Percentiles rank a stretch among this genome's conserved stretches.
These are phyloP conservation scores for Boletus sp. DNA, from an alignment of 1,284 basidiomycete genomes.

Conservation along the genomic window DNA sequence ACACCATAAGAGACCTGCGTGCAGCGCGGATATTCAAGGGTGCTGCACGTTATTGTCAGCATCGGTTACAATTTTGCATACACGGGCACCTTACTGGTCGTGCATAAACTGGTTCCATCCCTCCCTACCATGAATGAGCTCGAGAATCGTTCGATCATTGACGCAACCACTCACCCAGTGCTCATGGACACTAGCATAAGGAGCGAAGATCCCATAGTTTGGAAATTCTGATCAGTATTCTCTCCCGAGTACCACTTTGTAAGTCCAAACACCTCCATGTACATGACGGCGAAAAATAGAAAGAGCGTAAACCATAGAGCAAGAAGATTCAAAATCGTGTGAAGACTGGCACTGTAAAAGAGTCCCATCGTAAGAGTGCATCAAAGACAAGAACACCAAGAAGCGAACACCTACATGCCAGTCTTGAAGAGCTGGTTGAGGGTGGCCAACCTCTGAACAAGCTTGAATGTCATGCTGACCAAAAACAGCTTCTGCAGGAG, in stretches of 20 bases:
- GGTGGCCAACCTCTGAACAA: constrained; percentile 85
- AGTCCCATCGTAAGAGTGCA: background rate
- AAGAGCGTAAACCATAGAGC: constrained; percentile 91
- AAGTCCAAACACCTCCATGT: constrained; percentile 89
- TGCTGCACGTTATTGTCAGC: constrained; percentile 40
- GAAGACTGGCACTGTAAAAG: constrained; percentile 70
- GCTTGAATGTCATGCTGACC: constrained; percentile 89
- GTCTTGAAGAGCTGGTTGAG: constrained; percentile 98
- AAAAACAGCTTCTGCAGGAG: constrained; percentile 95
- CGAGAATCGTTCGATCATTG: background rate
- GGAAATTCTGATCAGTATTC: constrained; percentile 77
- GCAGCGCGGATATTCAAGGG: constrained; percentile 78
- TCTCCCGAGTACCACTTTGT: constrained; percentile 83
- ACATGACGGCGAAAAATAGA: constrained; percentile 88
- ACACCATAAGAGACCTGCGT: constrained; percentile 46
- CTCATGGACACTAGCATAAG: constrained; percentile 85
- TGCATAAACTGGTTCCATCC: constrained; percentile 97
- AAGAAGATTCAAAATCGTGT: constrained; percentile 83
- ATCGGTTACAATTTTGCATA: background rate
- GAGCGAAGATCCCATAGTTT: constrained; percentile 74
- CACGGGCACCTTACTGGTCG: constrained; percentile 65
- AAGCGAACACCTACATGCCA: constrained; percentile 62
- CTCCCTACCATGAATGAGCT: constrained; percentile 50
- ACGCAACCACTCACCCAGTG: constrained; percentile 49
- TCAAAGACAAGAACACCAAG: constrained; percentile 1